Base-by-base conservation (phyloP, 805 yeast species). In the Metschnikowia gelsemii region DNA sequence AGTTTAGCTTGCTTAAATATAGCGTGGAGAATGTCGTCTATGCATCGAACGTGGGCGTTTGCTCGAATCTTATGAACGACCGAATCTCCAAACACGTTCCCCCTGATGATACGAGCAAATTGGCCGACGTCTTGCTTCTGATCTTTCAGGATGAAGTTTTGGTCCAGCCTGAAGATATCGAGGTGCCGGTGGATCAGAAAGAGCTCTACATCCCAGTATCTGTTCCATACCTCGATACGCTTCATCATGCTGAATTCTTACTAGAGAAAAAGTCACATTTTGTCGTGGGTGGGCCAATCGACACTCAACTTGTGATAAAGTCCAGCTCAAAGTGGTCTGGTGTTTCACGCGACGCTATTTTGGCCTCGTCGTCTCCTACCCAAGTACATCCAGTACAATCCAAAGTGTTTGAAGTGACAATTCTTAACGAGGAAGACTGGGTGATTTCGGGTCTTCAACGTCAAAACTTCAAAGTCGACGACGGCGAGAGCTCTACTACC, bases 391-490 rank as follows among this genome's bases (percentile, higher is more conserved):
- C 19, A n/a, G 20, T 18, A 1, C 27, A 27, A 9, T 32, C 19
- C 6, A 58, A 63, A 22, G 54, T 51, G 22, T 78, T 75, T 52
- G 68, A 69, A 37, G 64, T 79, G 27, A 76, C 74, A 13, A 54
- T 85, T 1, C 59, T 63, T 13, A 72, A 75, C 20, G 76, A 72
- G 47, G 96, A 88, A 18, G 75, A 72, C 38, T 91, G 98, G 98
- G 57, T 88, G 2, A 65, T 89, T 4, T 79, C 87, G 5, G 98
- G 98, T 0, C 70, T 76, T 46, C 79, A 79, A 45, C 71, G 69
- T 42, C 78, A 79, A 32, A 57, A 67, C 8, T 76, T 88, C 46
- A 57, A 66, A 2, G 61, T 73, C 4, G 66, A 61, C 8, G 45
- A 49, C 7, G 26, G 13, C 28, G 54, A 40, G 19, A 43, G 33